These are phyloP conservation scores for Sporothrix luriei DNA, from an alignment of 2,329 filamentous ascomycete genomes.

Conservation along the genomic window DNA sequence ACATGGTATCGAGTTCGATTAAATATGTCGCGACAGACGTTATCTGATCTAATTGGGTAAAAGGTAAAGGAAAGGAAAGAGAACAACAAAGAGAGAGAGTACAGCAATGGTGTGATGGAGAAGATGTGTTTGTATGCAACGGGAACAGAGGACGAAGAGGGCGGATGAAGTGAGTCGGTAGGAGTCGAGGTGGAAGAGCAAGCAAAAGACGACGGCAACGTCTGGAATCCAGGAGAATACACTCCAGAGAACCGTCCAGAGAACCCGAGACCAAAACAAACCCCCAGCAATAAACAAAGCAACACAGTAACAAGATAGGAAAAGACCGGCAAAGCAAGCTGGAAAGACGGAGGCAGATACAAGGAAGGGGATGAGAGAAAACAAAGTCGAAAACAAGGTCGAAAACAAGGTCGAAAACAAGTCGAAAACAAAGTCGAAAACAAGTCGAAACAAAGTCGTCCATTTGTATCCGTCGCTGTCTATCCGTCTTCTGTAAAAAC, in stretches of 20 bases:
- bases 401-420: not conserved
- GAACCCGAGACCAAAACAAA: not conserved
- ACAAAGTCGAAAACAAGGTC: not conserved
- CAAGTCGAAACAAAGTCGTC: not conserved
- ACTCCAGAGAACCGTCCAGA: slow-evolving; percentile 8
- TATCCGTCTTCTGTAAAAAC: not conserved
- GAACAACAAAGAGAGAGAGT: not conserved
- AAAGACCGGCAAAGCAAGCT: not conserved
- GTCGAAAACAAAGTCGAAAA: not conserved
- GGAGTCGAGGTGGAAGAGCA: not conserved
- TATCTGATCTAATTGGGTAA: slow-evolving; percentile 25
- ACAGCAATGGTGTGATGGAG: not conserved
- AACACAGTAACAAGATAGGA: not conserved
- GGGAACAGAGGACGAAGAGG: not conserved
- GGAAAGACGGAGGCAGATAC: not conserved
- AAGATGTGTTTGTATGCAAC: not conserved
- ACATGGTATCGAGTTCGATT: slow-evolving; percentile 28
- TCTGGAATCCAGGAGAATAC: not conserved
- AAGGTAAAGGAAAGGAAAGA: not conserved
- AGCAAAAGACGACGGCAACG: slow-evolving; percentile 2
- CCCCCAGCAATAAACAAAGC: slow-evolving; percentile 5
- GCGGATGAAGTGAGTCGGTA: not conserved
- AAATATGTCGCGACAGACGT: slow-evolving; percentile 11
- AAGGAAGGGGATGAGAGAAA: not conserved
- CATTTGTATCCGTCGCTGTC: slow-evolving; percentile 19